These are phyloP conservation scores for Sporothrix euskadiensis DNA, from an alignment of 2,329 filamentous ascomycete genomes.

Conservation along the genomic window DNA sequence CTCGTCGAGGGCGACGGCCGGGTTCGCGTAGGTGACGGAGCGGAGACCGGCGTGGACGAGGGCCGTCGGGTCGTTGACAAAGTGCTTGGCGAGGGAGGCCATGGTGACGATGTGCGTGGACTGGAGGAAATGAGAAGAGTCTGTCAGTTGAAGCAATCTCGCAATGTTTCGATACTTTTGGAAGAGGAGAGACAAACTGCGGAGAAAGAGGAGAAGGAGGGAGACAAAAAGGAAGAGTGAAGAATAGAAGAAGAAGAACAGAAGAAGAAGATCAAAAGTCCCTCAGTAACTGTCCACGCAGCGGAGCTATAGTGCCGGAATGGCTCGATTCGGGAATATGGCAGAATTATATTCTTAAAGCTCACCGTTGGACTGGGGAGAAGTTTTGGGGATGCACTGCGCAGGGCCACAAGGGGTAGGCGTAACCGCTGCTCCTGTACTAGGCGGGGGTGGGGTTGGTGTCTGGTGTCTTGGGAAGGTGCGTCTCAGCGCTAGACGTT, in stretches of 20 bases:
- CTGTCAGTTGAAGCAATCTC: not conserved
- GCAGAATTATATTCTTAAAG: not conserved
- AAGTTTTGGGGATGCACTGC: conserved; percentile 11
- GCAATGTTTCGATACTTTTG: not conserved
- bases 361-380: not conserved
- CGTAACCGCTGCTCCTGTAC: not conserved
- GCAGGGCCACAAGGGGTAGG: not conserved
- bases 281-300: not conserved
- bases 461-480: conserved; percentile 8
- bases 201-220: not conserved
- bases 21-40: conserved; percentile 79
- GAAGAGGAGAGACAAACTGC: not conserved
- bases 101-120: conserved; percentile 14
- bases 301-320: conserved; percentile 25
- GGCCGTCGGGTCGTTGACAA: conserved; percentile 79
- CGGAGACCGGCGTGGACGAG: conserved; percentile 76
- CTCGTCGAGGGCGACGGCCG: conserved; percentile 73
- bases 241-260: not conserved
- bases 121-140: not conserved
- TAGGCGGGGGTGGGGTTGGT: conserved; percentile 8
- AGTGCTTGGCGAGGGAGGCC: conserved; percentile 68
- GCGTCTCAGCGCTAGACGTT: not conserved
- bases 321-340: conserved; percentile 24
- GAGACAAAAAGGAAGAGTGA: not conserved
- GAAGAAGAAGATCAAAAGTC: not conserved